Percentiles rank a stretch among this genome's conserved stretches.
Evolutionary conservation across 1,284 basidiomycete species (phyloP).

Genomic region (Cutaneotrichosporon curvatum): DNA sequence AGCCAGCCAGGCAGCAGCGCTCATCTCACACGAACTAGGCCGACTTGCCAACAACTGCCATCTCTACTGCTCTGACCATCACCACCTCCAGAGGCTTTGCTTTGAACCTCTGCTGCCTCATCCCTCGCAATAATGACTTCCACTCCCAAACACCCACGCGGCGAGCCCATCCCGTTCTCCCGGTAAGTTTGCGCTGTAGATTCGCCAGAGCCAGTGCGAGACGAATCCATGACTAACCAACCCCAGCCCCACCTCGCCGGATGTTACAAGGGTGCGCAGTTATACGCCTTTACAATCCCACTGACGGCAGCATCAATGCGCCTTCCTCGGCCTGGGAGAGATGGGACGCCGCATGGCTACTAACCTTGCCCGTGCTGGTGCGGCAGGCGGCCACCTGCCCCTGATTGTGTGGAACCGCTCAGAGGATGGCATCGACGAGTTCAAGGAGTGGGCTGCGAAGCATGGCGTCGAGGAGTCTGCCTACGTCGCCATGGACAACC

Average conservation of each 20-base stretch:
- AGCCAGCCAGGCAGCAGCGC: too few relatives aligned
- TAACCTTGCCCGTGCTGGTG: slow-evolving; percentile 38
- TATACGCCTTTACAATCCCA: neutral
- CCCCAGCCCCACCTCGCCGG: slow-evolving; percentile 35
- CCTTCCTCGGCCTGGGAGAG: slow-evolving; percentile 45
- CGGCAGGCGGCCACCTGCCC: slow-evolving; percentile 27
- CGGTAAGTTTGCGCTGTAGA: slow-evolving; percentile 18
- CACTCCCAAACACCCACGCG: neutral
- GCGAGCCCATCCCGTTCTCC: slow-evolving; percentile 40
- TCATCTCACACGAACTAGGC: too few relatives aligned
- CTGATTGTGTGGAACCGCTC: slow-evolving; percentile 45
- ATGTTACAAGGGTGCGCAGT: neutral
- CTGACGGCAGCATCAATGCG: slow-evolving; percentile 25
- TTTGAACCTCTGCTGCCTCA: too few relatives aligned
- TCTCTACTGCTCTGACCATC: too few relatives aligned
- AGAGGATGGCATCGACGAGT: slow-evolving; percentile 29
- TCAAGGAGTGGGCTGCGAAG: slow-evolving; percentile 30
- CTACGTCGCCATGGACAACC: slow-evolving; percentile 32
- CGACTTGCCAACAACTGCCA: too few relatives aligned
- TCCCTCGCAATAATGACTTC: slow-evolving; percentile 1
- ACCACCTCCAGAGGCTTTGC: too few relatives aligned
- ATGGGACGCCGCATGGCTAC: slow-evolving; percentile 45
- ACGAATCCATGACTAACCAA: too few relatives aligned
- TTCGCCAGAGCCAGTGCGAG: too few relatives aligned
- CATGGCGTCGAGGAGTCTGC: slow-evolving; percentile 25